A percentile compares a stretch with the other conserved stretches of the same genome.
phyloP scores from a whole-genome alignment of 768 basidiomycete genomes.

The Russula virescens region DNA sequence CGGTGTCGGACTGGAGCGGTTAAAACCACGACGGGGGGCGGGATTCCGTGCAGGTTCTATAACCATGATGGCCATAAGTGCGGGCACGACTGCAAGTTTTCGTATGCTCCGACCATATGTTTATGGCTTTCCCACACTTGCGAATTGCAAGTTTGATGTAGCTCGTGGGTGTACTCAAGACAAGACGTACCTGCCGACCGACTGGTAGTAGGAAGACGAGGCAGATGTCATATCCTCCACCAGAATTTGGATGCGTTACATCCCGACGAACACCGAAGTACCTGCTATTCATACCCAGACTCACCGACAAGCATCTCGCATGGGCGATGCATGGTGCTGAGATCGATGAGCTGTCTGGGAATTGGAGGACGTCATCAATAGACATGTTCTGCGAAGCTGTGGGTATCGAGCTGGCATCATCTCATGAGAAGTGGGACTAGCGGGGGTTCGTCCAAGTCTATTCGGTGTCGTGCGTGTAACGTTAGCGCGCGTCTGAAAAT shows the following conservation, averaged over 20 bases:
- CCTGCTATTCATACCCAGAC: slow-evolving; percentile 8
- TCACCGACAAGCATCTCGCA: slow-evolving; percentile 5
- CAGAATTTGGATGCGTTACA: neutral
- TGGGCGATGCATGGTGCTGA: slow-evolving; percentile 2
- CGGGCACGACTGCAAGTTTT: slow-evolving; percentile 40
- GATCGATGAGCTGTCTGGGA: slow-evolving; percentile 1
- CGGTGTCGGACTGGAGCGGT: slow-evolving; percentile 50
- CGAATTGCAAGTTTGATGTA: slow-evolving; percentile 35
- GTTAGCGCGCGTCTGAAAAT: no score
- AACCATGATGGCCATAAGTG: slow-evolving; percentile 47
- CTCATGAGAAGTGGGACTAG: no score
- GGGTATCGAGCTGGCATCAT: neutral
- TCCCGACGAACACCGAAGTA: neutral
- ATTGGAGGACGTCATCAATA: neutral
- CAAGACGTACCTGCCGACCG: slow-evolving; percentile 37
- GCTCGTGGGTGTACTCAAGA: slow-evolving; percentile 46
- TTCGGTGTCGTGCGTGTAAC: no score
- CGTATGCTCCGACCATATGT: slow-evolving; percentile 54
- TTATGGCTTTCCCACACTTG: slow-evolving; percentile 37
- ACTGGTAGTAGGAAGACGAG: slow-evolving; percentile 42
- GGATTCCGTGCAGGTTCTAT: slow-evolving; percentile 50
- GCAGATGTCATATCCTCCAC: neutral
- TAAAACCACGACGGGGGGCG: slow-evolving; percentile 47
- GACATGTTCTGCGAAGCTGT: neutral
- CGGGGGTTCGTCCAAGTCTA: no score